A percentile compares a stretch with the other conserved stretches of the same genome.
Conservation (phyloP, 2,329 filamentous ascomycete genomes). For the Fusarium chlamydosporum region DNA sequence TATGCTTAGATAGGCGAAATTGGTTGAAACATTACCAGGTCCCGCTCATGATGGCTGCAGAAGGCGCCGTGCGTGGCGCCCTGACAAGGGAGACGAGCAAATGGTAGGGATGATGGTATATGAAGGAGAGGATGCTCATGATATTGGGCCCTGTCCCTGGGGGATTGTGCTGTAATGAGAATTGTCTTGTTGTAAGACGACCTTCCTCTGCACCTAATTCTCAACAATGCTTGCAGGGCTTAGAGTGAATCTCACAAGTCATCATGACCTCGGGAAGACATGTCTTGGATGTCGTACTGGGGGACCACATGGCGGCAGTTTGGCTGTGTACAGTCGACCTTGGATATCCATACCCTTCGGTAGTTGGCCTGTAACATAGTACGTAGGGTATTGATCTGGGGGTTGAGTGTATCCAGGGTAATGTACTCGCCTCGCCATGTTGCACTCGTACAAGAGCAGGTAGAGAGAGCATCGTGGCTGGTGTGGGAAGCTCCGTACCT, state of each 20-base stretch:
- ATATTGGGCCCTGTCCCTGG: constrained; percentile 1
- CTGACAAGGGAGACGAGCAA: constrained; percentile 22
- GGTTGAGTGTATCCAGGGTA: constrained; percentile 22
- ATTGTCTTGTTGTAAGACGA: background rate
- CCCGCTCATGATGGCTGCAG: constrained; percentile 33
- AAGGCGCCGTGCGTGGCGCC: constrained; percentile 35
- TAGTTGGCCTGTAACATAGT: constrained; percentile 32
- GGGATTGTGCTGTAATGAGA: constrained; percentile 11
- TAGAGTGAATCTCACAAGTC: constrained; percentile 7
- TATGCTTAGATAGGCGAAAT: constrained; percentile 42
- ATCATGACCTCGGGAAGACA: constrained; percentile 21
- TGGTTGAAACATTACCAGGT: constrained; percentile 42
- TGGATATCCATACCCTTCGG: constrained; percentile 18
- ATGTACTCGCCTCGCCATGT: constrained; percentile 13
- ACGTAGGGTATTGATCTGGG: constrained; percentile 12
- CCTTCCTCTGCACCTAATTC: constrained; percentile 2
- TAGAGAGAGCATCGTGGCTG: constrained; percentile 17
- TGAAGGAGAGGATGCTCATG: constrained; percentile 19
- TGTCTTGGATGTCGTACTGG: constrained; percentile 44
- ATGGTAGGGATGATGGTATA: constrained; percentile 24
- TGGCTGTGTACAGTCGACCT: constrained; percentile 21
- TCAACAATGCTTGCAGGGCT: constrained; percentile 12
- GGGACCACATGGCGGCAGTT: constrained; percentile 42
- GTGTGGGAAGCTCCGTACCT: constrained; percentile 11
- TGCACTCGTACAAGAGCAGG: constrained; percentile 33